These are phyloP conservation scores for Cinchona pubescens DNA, from an alignment of 257 asterid genomes.

Conservation along the genomic window DNA sequence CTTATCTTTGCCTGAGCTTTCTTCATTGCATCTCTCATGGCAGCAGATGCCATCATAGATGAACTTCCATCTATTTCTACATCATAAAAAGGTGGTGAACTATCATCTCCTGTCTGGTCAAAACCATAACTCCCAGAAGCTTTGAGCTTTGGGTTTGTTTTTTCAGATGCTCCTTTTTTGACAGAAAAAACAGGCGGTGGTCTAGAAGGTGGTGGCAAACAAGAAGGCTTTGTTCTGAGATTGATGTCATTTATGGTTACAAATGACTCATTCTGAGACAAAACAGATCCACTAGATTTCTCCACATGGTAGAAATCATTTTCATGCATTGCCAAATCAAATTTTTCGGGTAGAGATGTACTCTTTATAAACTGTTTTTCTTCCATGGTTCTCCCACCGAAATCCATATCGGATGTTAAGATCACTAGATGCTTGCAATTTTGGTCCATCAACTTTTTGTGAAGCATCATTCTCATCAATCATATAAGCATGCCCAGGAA, in stretches of 20 bases:
- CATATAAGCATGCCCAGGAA: slow-evolving; percentile 44
- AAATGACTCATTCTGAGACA: slow-evolving; percentile 46
- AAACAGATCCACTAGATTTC: slow-evolving; percentile 26
- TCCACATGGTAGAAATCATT: slow-evolving; percentile 28
- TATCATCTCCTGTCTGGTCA: slow-evolving; percentile 40
- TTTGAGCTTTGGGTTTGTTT: slow-evolving; percentile 33
- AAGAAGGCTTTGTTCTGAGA: slow-evolving; percentile 78
- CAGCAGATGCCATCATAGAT: slow-evolving; percentile 22
- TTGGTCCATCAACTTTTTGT: slow-evolving; percentile 35
- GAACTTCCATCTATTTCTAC: slow-evolving; percentile 51
- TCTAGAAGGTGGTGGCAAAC: slow-evolving; percentile 89
- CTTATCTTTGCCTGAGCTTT: slow-evolving; percentile 35
- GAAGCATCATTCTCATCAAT: slow-evolving; percentile 40
- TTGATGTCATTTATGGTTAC: slow-evolving; percentile 67
- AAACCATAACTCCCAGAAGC: slow-evolving; percentile 39
- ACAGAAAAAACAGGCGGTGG: slow-evolving; percentile 68
- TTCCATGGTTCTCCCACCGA: slow-evolving; percentile 26
- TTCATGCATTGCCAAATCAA: slow-evolving; percentile 24
- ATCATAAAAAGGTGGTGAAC: slow-evolving; percentile 45
- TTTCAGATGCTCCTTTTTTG: slow-evolving; percentile 32
- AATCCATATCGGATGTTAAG: slow-evolving; percentile 28
- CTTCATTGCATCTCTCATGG: slow-evolving; percentile 33
- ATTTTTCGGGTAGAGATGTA: slow-evolving; percentile 25
- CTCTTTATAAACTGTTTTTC: slow-evolving; percentile 31
- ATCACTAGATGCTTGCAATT: slow-evolving; percentile 27